phyloP scores from a whole-genome alignment of 306 rosid species.

The Cicer judaicum region DNA sequence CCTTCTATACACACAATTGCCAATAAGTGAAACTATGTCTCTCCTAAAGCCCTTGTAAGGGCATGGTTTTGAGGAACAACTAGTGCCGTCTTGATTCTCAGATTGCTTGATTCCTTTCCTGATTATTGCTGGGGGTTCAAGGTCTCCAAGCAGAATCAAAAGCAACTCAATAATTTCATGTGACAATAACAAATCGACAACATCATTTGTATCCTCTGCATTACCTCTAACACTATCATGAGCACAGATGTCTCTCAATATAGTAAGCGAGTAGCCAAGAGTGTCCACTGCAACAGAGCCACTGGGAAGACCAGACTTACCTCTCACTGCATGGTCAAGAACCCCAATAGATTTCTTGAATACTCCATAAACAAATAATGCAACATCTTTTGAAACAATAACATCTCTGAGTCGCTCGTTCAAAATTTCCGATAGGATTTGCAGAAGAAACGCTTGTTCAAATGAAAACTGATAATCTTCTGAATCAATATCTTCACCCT shows the following conservation, averaged over 20 bases:
- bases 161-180: slow-evolving; percentile 60
- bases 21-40: slow-evolving; percentile 72
- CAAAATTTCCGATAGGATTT: slow-evolving; percentile 57
- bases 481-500: slow-evolving; percentile 40
- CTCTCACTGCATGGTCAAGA: slow-evolving; percentile 44
- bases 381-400: slow-evolving; percentile 52
- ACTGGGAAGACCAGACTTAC: slow-evolving; percentile 67
- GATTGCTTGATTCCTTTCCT: slow-evolving; percentile 59
- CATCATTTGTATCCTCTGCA: slow-evolving; percentile 45
- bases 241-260: slow-evolving; percentile 79
- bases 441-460: slow-evolving; percentile 66
- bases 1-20: slow-evolving; percentile 68
- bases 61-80: slow-evolving; percentile 46
- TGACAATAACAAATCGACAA: slow-evolving; percentile 58
- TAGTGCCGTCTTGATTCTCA: slow-evolving; percentile 47
- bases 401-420: slow-evolving; percentile 58
- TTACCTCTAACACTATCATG: slow-evolving; percentile 45
- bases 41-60: slow-evolving; percentile 75
- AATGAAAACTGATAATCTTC: slow-evolving; percentile 43
- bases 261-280: slow-evolving; percentile 72
- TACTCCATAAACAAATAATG: slow-evolving; percentile 56
- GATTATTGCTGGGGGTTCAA: slow-evolving; percentile 75
- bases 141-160: slow-evolving; percentile 63
- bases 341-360: slow-evolving; percentile 60
- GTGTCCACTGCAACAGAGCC: slow-evolving; percentile 58